Conservation (phyloP, 2,329 filamentous ascomycete species). For the Ceratocystis harringtonii region DNA sequence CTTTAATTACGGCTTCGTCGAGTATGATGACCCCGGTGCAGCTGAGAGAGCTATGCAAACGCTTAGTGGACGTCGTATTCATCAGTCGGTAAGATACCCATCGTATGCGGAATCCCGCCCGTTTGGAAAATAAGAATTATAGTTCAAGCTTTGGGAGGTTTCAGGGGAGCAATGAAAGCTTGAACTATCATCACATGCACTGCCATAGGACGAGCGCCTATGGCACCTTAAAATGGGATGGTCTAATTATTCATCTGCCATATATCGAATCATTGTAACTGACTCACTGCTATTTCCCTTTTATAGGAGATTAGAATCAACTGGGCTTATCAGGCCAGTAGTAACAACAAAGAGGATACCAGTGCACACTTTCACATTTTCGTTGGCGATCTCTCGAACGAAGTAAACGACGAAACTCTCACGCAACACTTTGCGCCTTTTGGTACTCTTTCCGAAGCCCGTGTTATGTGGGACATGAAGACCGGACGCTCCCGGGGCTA, state of each 20-base stretch:
- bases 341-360: constrained; percentile 85
- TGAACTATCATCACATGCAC: background rate
- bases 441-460: constrained; percentile 87
- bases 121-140: background rate
- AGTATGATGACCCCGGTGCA: constrained; percentile 94
- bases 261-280: background rate
- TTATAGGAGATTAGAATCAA: constrained; percentile 91
- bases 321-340: constrained; percentile 98
- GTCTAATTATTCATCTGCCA: background rate
- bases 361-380: constrained; percentile 99
- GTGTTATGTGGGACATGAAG: constrained; percentile 99
- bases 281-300: background rate
- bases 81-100: constrained; percentile 63
- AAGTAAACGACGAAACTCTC: constrained; percentile 94
- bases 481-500: constrained; percentile 94
- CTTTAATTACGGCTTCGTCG: constrained; percentile 97
- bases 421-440: constrained; percentile 91
- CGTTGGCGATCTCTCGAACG: constrained; percentile 91
- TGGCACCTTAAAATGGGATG: background rate
- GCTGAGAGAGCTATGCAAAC: constrained; percentile 96
- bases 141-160: background rate
- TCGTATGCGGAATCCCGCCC: background rate
- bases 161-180: background rate
- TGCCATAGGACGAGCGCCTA: background rate
- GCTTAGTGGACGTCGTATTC: constrained; percentile 84